Evolutionary conservation across 2,329 filamentous ascomycete genomes (phyloP).

Genomic region (Fusarium heterosporum): DNA sequence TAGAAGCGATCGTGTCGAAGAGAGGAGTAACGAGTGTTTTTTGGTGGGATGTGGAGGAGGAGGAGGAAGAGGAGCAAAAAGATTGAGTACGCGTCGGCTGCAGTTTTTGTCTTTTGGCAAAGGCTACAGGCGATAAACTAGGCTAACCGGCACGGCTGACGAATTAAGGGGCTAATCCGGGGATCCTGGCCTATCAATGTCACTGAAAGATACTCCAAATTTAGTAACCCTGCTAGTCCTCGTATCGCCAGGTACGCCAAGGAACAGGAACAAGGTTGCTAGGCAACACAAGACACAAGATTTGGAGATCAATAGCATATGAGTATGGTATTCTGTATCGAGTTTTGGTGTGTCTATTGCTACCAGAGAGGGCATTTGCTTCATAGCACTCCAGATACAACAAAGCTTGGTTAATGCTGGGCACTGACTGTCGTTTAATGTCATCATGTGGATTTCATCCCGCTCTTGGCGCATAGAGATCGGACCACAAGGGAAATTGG

Average conservation of each 20-base stretch:
- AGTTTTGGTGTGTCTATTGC: not conserved
- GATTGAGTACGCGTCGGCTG: slow-evolving; percentile 2
- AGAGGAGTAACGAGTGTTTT: not conserved
- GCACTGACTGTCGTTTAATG: not conserved
- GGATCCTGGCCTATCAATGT: slow-evolving; percentile 16
- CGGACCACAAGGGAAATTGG: slow-evolving; percentile 2
- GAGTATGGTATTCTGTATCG: not conserved
- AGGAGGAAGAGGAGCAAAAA: slow-evolving; percentile 2
- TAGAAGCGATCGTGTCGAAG: not conserved
- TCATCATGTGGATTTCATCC: not conserved
- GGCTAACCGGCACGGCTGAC: slow-evolving; percentile 17
- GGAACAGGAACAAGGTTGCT: slow-evolving; percentile 22
- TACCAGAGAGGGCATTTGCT: too few relatives aligned
- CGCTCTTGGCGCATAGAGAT: not conserved
- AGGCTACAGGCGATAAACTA: not conserved
- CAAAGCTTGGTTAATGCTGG: too few relatives aligned
- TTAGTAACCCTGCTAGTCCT: slow-evolving; percentile 28
- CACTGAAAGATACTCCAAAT: slow-evolving; percentile 17
- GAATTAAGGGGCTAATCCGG: slow-evolving; percentile 40
- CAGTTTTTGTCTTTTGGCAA: slow-evolving; percentile 23
- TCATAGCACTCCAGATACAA: not conserved
- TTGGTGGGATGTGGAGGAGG: slow-evolving; percentile 12
- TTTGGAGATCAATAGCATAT: not conserved
- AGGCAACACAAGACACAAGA: slow-evolving; percentile 26
- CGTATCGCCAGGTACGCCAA: slow-evolving; percentile 33